phyloP scores from a whole-genome alignment of 495 filamentous ascomycete genomes.

The Penicillium goetzii region DNA sequence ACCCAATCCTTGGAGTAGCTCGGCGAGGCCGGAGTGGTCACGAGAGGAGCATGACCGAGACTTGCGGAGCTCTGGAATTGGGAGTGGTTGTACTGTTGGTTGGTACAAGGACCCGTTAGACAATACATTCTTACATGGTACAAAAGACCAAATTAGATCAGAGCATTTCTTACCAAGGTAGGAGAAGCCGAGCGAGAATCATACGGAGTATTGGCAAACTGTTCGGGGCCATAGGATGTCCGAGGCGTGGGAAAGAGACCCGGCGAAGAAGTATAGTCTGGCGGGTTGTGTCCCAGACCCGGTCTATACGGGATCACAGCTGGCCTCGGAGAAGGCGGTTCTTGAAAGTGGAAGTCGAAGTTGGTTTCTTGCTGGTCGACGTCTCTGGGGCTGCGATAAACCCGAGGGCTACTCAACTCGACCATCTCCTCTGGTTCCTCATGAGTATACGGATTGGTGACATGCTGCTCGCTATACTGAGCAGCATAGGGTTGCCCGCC shows the following conservation, averaged over 20 bases:
- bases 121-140: neutral
- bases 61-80: slow-evolving; percentile 30
- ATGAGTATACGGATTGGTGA: slow-evolving; percentile 6
- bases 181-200: slow-evolving; percentile 40
- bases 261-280: slow-evolving; percentile 25
- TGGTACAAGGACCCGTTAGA: slow-evolving; percentile 3
- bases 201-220: slow-evolving; percentile 24
- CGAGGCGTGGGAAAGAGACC: slow-evolving; percentile 30
- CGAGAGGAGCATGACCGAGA: slow-evolving; percentile 31
- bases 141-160: neutral
- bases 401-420: slow-evolving; percentile 28
- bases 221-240: slow-evolving; percentile 26
- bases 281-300: slow-evolving; percentile 22
- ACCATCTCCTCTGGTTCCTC: slow-evolving; percentile 36
- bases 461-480: slow-evolving; percentile 10
- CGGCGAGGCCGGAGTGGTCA: slow-evolving; percentile 29
- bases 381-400: slow-evolving; percentile 13
- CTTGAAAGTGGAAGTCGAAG: slow-evolving; percentile 28
- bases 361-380: slow-evolving; percentile 3
- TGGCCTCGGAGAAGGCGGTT: slow-evolving; percentile 21
- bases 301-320: slow-evolving; percentile 32
- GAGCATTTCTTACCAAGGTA: slow-evolving; percentile 29
- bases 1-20: slow-evolving; percentile 41
- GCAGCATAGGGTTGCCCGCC: slow-evolving; percentile 15
- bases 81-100: slow-evolving; percentile 29